A percentile compares a stretch with the other conserved stretches of the same genome.
These are phyloP conservation scores for Avena atlantica DNA, from an alignment of 176 grass and related monocot species.

Conservation along the genomic window DNA sequence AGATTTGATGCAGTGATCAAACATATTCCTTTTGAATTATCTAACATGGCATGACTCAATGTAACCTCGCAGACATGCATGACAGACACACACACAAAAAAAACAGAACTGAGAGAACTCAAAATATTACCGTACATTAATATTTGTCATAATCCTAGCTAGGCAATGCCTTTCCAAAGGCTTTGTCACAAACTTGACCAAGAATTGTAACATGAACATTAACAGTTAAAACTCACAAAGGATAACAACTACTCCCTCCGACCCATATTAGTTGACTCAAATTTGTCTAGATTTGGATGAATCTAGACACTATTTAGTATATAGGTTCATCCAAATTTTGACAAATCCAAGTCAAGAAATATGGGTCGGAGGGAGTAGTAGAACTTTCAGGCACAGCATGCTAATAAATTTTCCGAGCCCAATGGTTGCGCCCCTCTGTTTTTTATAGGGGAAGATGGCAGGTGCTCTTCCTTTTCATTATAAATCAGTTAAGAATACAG, in stretches of 20 bases:
- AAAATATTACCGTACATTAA: neutral
- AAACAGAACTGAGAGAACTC: neutral
- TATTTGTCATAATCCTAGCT: neutral
- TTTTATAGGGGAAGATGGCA: too few species aligned
- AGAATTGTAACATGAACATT: neutral
- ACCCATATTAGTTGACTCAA: too few species aligned
- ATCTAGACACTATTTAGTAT: too few species aligned
- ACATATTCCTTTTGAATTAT: neutral
- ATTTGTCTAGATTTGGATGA: too few species aligned
- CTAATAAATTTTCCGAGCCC: neutral
- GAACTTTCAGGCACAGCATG: neutral
- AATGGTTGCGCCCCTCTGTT: neutral
- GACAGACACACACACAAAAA: too few species aligned
- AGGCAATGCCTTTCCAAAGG: neutral
- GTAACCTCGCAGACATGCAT: neutral
- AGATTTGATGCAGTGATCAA: neutral
- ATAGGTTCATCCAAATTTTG: too few species aligned
- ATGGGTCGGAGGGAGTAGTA: neutral
- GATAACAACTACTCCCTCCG: neutral
- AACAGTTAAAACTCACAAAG: neutral
- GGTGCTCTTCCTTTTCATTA: too few species aligned
- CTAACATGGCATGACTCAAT: neutral
- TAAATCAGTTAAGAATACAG: too few species aligned
- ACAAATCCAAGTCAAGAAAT: too few species aligned
- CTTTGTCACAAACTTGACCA: neutral